Base-by-base conservation (phyloP, 2,329 filamentous ascomycete genomes). In the Microascus cirrosus region DNA sequence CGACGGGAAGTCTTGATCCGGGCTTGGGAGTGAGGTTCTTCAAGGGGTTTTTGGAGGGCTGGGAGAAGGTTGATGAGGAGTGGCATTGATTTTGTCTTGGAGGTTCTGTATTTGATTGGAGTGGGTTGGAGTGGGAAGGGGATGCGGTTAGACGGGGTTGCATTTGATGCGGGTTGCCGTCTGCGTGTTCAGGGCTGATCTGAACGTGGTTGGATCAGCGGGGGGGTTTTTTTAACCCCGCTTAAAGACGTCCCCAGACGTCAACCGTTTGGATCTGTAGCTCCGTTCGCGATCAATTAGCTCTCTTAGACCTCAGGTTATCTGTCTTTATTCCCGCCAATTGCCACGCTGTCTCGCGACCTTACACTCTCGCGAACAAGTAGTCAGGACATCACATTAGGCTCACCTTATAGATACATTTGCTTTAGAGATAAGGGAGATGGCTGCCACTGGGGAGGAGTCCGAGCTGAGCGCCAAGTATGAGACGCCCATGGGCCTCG, bases 11-110 rank as follows among this genome's bases (percentile, higher is more conserved):
- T 42, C 70, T 92, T 62, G 93, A 97, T 67, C 93, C 93, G 0
- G 93, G 93, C 0, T 74, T 96, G 63, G 93, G 92, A 3, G 88
- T 94, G 20, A 86, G 89, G 73, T 83, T 91, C 63, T 96, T 96
- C 75, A 88, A 90, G 77, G 91, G 86, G 1, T 96, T 96, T 71
- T 81, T 95, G 64, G 90, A 95, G 65, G 76, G 86, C 61, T 97
- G 87, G 77, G 90, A 96, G 76, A 78, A 81, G 66, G 86, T 96
- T 50, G 92, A 96, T 71, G 78, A 73, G 53, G 89, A 95, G 74
- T 96, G 94, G 79, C 76, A 75, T 52, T 71, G 13, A 18, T 15
- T n/a, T 42, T 4, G 36, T 3, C 18, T 4, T 45, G 39, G 18
- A 18, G 36, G 36, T 12, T 15, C n/a, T 18, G 39, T 45, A 18